Evolutionary conservation across 2,329 filamentous ascomycete genomes (phyloP), one percentile per base, ranked within the genome.

Genomic region (Aspergillus pseudoviridinutans): DNA sequence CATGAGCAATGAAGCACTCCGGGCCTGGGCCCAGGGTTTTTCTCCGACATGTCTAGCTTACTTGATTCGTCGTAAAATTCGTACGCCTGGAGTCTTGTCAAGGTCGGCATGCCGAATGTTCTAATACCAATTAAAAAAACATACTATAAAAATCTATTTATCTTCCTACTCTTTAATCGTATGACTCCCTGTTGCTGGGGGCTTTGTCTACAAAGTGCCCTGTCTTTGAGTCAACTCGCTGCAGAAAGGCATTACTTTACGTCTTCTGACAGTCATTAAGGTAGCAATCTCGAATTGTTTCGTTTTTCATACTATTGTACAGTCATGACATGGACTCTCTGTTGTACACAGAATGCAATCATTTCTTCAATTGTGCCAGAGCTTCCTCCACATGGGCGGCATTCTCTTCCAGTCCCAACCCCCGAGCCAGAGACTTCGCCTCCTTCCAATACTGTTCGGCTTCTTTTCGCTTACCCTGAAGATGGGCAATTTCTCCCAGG

Each of bases 401-500:
- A 4, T 74, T 73, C 22, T 75, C 70, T n/a, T 66, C 61, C 54
- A 69, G 74, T 6, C 66, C 76, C 38, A 84, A 68, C 3, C 73
- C 74, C 59, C 78, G 77, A 2, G 80, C 77, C 38, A 93, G 72
- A 22, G 80, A 80, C 54, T 84, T 81, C 9, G 89, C 88, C 70
- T 95, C 84, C 54, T 81, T 76, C 68, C 90, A 96, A 68, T 83
- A 84, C 64, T 80, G 81, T 66, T 82, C 81, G 1, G 93, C 92
- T 63, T 89, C 82, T 3, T 78, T 77, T 1, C 80, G 67, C 65
- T 89, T 82, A 1, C 88, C 87, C 58, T 87, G 76, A 83, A 94
- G 87, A 63, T 89, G 86, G 0, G 90, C 88, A 64, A 97, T 87
- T 66, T 95, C 90, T 25, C 87, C 93, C 54, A 96, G 83, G 70